Percentiles rank a stretch among this genome's conserved stretches.
Evolutionary conservation across 345 rosid species (phyloP).

Genomic region (Firmiana major): DNA sequence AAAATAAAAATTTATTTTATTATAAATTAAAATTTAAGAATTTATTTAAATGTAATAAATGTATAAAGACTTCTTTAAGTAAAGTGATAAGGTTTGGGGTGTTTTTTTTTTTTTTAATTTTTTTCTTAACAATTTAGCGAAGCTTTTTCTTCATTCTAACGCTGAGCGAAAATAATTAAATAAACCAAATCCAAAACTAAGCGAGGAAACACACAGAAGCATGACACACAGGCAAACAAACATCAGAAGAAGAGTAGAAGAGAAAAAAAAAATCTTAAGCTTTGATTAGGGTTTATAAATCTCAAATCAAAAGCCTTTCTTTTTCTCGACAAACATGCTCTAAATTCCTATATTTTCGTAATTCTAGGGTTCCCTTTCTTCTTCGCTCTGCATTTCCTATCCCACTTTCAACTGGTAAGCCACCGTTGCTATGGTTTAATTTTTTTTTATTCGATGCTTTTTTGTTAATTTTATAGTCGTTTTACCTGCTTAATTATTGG

Average conservation of each 20-base stretch:
- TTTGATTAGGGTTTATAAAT: constrained; percentile 6
- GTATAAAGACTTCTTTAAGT: no score
- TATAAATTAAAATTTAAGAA: no score
- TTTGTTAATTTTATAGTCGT: not conserved
- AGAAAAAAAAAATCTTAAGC: not conserved
- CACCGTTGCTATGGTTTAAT: not conserved
- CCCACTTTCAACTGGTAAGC: constrained; percentile 10
- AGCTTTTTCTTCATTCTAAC: not conserved
- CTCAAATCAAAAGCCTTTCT: not conserved
- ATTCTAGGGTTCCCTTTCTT: not conserved
- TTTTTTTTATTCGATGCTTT: not conserved
- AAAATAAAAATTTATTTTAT: no score
- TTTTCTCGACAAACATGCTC: not conserved
- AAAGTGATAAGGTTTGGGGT: no score
- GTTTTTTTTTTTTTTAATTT: no score
- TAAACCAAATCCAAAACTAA: not conserved
- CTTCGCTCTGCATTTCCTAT: not conserved
- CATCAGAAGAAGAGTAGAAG: not conserved
- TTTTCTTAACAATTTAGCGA: no score
- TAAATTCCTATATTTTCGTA: not conserved
- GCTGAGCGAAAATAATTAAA: not conserved
- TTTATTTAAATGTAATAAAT: no score
- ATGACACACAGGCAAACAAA: not conserved
- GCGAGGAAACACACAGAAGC: not conserved
- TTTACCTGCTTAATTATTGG: not conserved